Base-by-base conservation (phyloP, 2,329 filamentous ascomycete genomes). In the Chalara sp. region DNA sequence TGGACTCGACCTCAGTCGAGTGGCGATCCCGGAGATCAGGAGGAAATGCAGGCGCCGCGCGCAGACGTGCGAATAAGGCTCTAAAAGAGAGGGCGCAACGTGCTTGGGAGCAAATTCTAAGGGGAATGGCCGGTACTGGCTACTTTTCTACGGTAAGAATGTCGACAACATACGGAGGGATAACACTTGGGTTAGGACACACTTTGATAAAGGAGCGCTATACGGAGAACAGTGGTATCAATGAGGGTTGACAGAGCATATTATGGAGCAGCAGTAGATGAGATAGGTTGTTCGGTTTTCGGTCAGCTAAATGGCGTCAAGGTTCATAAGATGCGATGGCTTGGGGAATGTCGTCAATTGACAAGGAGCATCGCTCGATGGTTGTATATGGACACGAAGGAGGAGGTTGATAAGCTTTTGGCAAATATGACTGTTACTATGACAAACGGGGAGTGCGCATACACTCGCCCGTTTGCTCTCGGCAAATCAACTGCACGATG, bases 311-410 rank as follows among this genome's bases (percentile, higher is more conserved):
- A 21, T 42, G 48, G 33, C 43, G 43, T 50, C 33, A 50, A 50
- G 44, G 48, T 50, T 46, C 44, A 50, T 40, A 50, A 50, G 48
- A 50, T 50, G 39, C 35, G 44, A 35, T 50, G 44, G 44, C 48
- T 50, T 35, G n/a, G 48, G 44, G 43, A 50, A 46, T 47, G 44
- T 50, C n/a, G 48, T 50, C 35, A 13, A 31, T 50, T 31, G 48
- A 47, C 43, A 50, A 50, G 44, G 48, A 50, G 48, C 45, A 44
- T 50, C 48, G 48, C 48, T 50, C 33, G 48, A 50, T 50, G 48
- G 48, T 50, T 6, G 48, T 50, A 46, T 21, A 21, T 21, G 21
- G 21, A 21, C 21, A 21, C 21, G 21, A 21, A 21, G 21, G 21
- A 21, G 21, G 21, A 21, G 21, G 21, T 21, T 21, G 21, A 21